Conservation (phyloP, 78 protist species). For the Dictyostelium discoideum region DNA sequence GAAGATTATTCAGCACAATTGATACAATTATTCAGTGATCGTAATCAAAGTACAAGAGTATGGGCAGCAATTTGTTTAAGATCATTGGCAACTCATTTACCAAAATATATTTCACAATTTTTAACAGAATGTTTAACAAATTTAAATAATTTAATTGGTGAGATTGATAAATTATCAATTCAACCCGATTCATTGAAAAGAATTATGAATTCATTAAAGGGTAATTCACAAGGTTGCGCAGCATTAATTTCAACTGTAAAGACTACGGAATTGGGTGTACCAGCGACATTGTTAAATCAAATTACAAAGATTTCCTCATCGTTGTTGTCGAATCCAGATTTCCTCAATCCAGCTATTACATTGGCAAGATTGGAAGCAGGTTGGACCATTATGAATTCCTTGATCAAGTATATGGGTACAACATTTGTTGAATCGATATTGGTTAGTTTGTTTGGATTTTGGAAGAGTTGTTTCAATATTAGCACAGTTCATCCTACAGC, state of each 20-base stretch:
- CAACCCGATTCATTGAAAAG: constrained; percentile 65
- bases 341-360: constrained; percentile 42
- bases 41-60: constrained; percentile 53
- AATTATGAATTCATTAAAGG: constrained; percentile 64
- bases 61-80: constrained; percentile 48
- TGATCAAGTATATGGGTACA: constrained; percentile 40
- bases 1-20: constrained; percentile 13
- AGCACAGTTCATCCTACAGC: constrained; percentile 62
- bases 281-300: constrained; percentile 33
- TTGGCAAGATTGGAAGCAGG: constrained; percentile 72
- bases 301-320: constrained; percentile 39
- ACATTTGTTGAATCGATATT: constrained; percentile 24
- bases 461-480: constrained; percentile 68
- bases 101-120: constrained; percentile 20
- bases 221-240: constrained; percentile 52
- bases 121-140: constrained; percentile 22
- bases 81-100: constrained; percentile 51
- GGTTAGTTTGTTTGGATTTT: constrained; percentile 12
- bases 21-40: constrained; percentile 14
- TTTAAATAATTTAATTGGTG: constrained; percentile 20
- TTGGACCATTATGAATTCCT: constrained; percentile 67
- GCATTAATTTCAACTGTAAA: constrained; percentile 32
- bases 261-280: constrained; percentile 61
- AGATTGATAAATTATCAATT: constrained; percentile 40
- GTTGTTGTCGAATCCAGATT: constrained; percentile 49